Evolutionary conservation across 1,139 yeast genomes (phyloP), one percentile per base, ranked within the genome.

Genomic region (Taphrina pruni): DNA sequence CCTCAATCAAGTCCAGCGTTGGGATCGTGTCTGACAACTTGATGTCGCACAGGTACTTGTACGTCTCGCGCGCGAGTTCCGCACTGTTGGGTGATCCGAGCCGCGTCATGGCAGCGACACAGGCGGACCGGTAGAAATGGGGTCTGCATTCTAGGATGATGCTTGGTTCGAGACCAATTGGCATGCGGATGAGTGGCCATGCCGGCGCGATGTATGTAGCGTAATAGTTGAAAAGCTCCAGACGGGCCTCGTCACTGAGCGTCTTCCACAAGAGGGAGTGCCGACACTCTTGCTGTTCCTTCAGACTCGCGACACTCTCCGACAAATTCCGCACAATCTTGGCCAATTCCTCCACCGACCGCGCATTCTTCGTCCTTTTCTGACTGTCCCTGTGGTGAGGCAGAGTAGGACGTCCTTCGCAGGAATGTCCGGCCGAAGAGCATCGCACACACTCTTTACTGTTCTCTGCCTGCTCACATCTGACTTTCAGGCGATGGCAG

Each of bases 341-440:
- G n/a, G 54, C 54, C 54, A 50, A 9, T 50, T 50, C 54, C 36
- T 50, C 54, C n/a, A 50, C 54, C 54, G 54, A 50, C n/a, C 54
- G 54, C 6, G 54, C 54, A 7, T 36, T 50, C 36, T 50, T 50
- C 5, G 36, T 50, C 36, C 54, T 50, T 4, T 26, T 26, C 12
- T 50, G 36, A n/a, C 5, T 8, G n/a, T 50, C 54, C 21, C 9
- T 50, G 32, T 21, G 32, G 32, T 50, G 54, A 9, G 54, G 54
- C n/a, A 21, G 9, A 2, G 4, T 50, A 4, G 54, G 54, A 1
- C 54, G 54, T 7, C 54, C 54, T 21, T 50, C 54, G n/a, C 54
- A 50, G 14, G 54, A 1, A 11, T 20, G 36, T 11, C 54, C 54
- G 36, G 54, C 54, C 32, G 36, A 50, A 36, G 54, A 50, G 21